phyloP scores from a whole-genome alignment of 2,329 filamentous ascomycete genomes.

The Penicillium aurantiogriseum region DNA sequence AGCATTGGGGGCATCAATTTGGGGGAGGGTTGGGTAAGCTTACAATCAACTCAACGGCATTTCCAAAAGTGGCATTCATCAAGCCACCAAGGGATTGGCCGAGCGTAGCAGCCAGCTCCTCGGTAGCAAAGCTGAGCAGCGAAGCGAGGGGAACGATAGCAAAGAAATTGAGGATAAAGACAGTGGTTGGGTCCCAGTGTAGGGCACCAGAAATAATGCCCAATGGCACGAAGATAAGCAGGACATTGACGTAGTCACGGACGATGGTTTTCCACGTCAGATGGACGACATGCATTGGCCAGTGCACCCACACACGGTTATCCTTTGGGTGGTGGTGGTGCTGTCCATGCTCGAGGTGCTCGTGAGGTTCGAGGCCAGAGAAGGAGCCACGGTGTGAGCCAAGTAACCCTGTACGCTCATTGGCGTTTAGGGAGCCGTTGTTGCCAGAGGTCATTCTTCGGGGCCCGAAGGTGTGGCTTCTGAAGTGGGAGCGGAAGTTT shows the following conservation, averaged over 20 bases:
- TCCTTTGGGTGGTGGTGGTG: conserved; percentile 37
- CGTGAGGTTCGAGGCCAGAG: conserved; percentile 17
- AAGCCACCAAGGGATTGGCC: conserved; percentile 62
- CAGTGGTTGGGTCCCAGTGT: conserved; percentile 55
- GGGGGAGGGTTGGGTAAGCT: conserved; percentile 42
- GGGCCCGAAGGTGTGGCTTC: conserved; percentile 32
- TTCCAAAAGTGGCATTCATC: conserved; percentile 66
- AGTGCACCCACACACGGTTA: conserved; percentile 38
- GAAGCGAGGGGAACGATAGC: conserved; percentile 63
- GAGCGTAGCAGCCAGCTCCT: conserved; percentile 60
- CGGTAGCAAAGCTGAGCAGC: conserved; percentile 63
- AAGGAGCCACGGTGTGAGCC: conserved; percentile 19
- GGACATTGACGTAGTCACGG: conserved; percentile 57
- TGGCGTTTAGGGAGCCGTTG: conserved; percentile 34
- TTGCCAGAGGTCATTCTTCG: conserved; percentile 31
- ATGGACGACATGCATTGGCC: conserved; percentile 40
- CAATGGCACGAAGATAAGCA: conserved; percentile 64
- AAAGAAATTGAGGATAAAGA: conserved; percentile 64
- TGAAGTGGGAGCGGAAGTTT: conserved; percentile 30
- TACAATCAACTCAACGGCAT: conserved; percentile 68
- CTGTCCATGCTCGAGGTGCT: conserved; percentile 14
- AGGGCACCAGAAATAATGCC: conserved; percentile 64
- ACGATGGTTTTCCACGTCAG: conserved; percentile 47
- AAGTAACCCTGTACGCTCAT: conserved; percentile 39
- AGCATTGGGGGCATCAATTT: background rate